Conservation (phyloP, 2,329 filamentous ascomycete species). For the Neocatenulostroma microsporum region DNA sequence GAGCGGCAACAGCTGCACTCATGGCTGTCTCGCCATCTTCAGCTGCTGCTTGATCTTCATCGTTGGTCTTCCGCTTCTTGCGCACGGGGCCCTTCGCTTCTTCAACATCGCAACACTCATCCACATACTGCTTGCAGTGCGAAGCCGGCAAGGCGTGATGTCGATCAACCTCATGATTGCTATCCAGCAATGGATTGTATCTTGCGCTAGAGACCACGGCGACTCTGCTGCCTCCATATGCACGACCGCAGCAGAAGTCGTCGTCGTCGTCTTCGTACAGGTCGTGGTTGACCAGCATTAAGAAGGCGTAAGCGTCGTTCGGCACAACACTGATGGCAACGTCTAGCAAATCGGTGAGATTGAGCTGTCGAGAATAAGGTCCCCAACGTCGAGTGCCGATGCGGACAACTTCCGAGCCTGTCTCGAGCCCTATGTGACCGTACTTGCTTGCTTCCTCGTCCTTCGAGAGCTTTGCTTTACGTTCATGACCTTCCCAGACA, state of each 20-base stretch:
- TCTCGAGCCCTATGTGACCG: conserved; percentile 41
- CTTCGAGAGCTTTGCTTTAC: conserved; percentile 3
- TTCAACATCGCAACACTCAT: conserved; percentile 23
- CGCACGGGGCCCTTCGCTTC: conserved; percentile 1
- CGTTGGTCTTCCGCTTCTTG: conserved; percentile 20
- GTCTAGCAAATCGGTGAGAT: conserved; percentile 56
- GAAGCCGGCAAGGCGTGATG: conserved; percentile 57
- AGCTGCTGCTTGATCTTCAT: conserved; percentile 3
- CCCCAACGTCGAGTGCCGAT: conserved; percentile 46
- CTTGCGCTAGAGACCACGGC: conserved; percentile 55
- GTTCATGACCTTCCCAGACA: conserved; percentile 36
- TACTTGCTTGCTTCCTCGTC: conserved; percentile 9
- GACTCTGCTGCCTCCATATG: conserved; percentile 57
- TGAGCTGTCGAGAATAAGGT: conserved; percentile 46
- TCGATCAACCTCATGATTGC: conserved; percentile 36
- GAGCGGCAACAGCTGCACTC: not conserved
- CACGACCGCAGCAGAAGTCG: conserved; percentile 58
- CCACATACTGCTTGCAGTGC: conserved; percentile 50
- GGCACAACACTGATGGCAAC: conserved; percentile 48
- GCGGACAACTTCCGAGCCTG: conserved; percentile 35
- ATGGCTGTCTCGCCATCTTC: not conserved
- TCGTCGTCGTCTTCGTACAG: conserved; percentile 59
- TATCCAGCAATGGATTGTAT: conserved; percentile 49
- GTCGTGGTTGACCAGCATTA: conserved; percentile 54
- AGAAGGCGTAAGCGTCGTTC: conserved; percentile 50